A percentile compares a stretch with the other conserved stretches of the same genome.
These are phyloP conservation scores for Leucaena leucocephala DNA, from an alignment of 306 rosid species.

Conservation along the genomic window DNA sequence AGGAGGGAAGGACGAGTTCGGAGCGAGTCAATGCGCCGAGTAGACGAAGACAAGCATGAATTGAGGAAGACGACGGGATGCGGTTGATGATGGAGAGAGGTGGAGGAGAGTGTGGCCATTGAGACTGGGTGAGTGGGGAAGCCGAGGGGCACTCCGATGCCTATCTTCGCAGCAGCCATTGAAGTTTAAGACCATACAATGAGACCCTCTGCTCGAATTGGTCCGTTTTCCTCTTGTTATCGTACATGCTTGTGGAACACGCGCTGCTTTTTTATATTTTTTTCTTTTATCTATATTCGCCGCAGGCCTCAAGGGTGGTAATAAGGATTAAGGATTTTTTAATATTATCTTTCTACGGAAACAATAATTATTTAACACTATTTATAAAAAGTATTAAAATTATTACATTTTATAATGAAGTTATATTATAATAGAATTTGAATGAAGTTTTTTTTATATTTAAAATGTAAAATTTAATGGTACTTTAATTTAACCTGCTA, in stretches of 20 bases:
- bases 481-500: no score
- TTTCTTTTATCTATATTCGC: no score
- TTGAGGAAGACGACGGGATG: conserved; percentile 47
- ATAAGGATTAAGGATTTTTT: no score
- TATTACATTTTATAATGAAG: no score
- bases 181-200: conserved; percentile 81
- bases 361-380: no score
- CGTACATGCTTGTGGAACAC: background rate
- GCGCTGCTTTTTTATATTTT: background rate
- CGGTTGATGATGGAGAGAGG: conserved; percentile 46
- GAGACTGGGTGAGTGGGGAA: conserved; percentile 64
- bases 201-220: background rate
- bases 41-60: conserved; percentile 24
- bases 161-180: conserved; percentile 69
- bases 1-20: conserved; percentile 45
- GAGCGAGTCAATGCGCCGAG: conserved; percentile 42
- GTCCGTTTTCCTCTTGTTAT: no score
- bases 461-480: no score
- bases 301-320: no score
- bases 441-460: no score
- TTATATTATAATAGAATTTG: no score
- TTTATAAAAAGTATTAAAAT: no score
- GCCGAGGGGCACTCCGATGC: conserved; percentile 50
- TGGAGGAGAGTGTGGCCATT: conserved; percentile 44
- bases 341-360: no score